Conservation (phyloP, 177 flowering plant species). For the Vitis hybrid region DNA sequence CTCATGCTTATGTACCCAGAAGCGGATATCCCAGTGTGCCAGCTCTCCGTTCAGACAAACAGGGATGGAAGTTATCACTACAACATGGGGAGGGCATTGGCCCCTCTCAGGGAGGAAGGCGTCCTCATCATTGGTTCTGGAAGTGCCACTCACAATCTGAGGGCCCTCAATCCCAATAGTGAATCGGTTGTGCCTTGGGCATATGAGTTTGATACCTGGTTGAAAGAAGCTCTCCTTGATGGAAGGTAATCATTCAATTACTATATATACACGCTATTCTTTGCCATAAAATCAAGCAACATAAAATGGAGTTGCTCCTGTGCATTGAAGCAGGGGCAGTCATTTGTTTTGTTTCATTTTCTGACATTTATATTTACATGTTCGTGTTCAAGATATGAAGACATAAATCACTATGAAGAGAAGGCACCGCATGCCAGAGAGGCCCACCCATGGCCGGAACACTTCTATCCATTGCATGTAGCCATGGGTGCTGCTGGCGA, state of each 20-base stretch:
- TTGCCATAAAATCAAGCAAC: too few species aligned
- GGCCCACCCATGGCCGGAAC: constrained; percentile 62
- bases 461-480: constrained; percentile 55
- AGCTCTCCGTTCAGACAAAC: constrained; percentile 65
- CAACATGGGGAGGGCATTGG: constrained; percentile 75
- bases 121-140: constrained; percentile 83
- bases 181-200: constrained; percentile 50
- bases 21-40: constrained; percentile 78
- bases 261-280: too few species aligned
- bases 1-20: constrained; percentile 85
- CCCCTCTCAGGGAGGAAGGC: constrained; percentile 73
- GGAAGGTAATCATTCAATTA: constrained; percentile 36
- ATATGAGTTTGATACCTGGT: constrained; percentile 51
- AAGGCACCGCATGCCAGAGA: constrained; percentile 48
- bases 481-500: constrained; percentile 62
- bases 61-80: constrained; percentile 66
- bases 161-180: constrained; percentile 14
- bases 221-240: constrained; percentile 39
- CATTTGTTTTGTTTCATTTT: too few species aligned
- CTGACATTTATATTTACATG: too few species aligned
- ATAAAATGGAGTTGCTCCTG: too few species aligned
- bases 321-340: too few species aligned
- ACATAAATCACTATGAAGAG: constrained; percentile 44
- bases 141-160: constrained; percentile 68
- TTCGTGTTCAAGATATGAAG: constrained; percentile 35